phyloP scores from a whole-genome alignment of 805 yeast genomes.

The Wickerhamiella brachini region DNA sequence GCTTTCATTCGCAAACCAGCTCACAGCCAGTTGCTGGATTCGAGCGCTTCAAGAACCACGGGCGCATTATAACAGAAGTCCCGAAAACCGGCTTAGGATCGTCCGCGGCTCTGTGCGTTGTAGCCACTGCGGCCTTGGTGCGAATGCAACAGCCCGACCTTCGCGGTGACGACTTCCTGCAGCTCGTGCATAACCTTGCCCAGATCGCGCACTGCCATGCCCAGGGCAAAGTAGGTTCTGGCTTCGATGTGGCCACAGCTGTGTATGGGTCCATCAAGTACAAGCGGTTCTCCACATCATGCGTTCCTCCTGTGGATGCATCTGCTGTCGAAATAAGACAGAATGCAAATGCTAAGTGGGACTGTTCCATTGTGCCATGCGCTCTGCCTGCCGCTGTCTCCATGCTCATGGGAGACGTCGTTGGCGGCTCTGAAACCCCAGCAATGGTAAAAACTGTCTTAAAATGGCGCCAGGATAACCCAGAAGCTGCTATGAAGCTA shows the following conservation, averaged over 20 bases:
- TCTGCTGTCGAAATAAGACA: conserved; percentile 10
- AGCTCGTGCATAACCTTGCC: conserved; percentile 62
- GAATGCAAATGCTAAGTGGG: conserved; percentile 37
- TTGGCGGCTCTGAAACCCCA: conserved; percentile 90
- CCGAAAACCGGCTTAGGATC: conserved; percentile 94
- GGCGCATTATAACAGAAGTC: conserved; percentile 46
- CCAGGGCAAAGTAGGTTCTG: conserved; percentile 91
- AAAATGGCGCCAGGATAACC: conserved; percentile 47
- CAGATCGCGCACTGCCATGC: conserved; percentile 89
- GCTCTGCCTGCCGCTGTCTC: conserved; percentile 54
- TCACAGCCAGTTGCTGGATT: conserved; percentile 23
- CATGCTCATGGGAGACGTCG: conserved; percentile 83
- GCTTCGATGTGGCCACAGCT: conserved; percentile 95
- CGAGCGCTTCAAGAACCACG: conserved; percentile 44
- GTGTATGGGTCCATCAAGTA: conserved; percentile 80
- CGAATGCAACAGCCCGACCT: conserved; percentile 27
- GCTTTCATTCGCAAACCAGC: conserved; percentile 66
- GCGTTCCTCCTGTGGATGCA: conserved; percentile 25
- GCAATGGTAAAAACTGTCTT: conserved; percentile 67
- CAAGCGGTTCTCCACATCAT: conserved; percentile 51
- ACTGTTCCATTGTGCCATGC: conserved; percentile 34
- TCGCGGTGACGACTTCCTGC: conserved; percentile 9
- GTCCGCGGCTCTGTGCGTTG: conserved; percentile 85
- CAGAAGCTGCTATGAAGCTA: conserved; percentile 36
- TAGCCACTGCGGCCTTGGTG: conserved; percentile 55